Conservation (phyloP, 768 basidiomycete species). For the Boletus fagicola region DNA sequence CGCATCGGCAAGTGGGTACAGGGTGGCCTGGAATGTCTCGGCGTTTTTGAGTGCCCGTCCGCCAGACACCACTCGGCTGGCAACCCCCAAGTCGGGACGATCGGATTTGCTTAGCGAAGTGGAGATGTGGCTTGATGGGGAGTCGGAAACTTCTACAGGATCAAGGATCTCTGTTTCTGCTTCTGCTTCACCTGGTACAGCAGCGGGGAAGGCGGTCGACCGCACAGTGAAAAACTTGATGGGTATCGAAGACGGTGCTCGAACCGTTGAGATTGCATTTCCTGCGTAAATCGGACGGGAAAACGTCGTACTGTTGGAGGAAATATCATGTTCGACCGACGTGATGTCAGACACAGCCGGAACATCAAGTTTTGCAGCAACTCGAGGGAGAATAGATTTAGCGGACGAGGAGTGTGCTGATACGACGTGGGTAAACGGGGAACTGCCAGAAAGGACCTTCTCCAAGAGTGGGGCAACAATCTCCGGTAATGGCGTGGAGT, state of each 20-base stretch:
- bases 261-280: conserved; percentile 92
- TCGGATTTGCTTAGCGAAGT: conserved; percentile 86
- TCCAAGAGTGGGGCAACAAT: conserved; percentile 80
- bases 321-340: conserved; percentile 67
- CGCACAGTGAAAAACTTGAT: conserved; percentile 96
- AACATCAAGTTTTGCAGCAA: conserved; percentile 84
- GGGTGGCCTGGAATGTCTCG: conserved; percentile 81
- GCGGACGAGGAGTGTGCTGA: conserved; percentile 90
- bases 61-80: conserved; percentile 88
- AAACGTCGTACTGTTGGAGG: conserved; percentile 78
- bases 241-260: conserved; percentile 68
- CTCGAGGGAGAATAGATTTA: conserved; percentile 90
- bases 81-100: conserved; percentile 87
- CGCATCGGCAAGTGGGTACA: conserved; percentile 90
- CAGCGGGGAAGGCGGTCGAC: conserved; percentile 83
- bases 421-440: conserved; percentile 84
- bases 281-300: conserved; percentile 96
- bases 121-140: conserved; percentile 57
- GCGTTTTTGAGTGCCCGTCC: conserved; percentile 94
- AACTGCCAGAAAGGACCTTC: conserved; percentile 59
- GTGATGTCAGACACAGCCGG: conserved; percentile 92
- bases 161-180: conserved; percentile 63
- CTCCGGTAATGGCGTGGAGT: conserved; percentile 71
- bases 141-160: conserved; percentile 56
- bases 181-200: conserved; percentile 44